These are phyloP conservation scores for Pouteria campechiana DNA, from an alignment of 179 eudicot genomes.

Conservation along the genomic window DNA sequence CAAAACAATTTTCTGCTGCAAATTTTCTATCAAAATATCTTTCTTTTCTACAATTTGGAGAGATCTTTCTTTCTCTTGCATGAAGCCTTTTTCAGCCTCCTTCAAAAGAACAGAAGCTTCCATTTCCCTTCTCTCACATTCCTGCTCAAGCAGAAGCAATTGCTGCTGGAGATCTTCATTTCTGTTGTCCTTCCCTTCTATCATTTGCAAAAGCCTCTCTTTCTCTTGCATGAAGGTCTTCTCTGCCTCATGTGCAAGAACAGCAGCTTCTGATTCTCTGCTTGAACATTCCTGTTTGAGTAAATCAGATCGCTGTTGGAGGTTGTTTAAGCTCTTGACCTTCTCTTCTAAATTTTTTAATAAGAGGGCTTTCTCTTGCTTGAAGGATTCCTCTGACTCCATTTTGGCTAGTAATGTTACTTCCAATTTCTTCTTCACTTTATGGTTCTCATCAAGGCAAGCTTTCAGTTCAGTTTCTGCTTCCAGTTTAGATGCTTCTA, in stretches of 20 bases:
- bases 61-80: constrained; percentile 17
- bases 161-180: constrained; percentile 20
- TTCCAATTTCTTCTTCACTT: constrained; percentile 22
- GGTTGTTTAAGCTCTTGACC: constrained; percentile 1
- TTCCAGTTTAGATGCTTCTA: constrained; percentile 31
- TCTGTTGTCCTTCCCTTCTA: constrained; percentile 27
- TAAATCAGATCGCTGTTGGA: constrained; percentile 10
- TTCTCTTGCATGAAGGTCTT: constrained; percentile 18
- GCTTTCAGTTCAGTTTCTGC: constrained; percentile 34
- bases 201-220: constrained; percentile 13
- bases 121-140: constrained; percentile 19
- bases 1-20: constrained; percentile 9
- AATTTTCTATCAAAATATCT: constrained; percentile 9
- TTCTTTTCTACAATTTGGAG: constrained; percentile 18
- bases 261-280: constrained; percentile 47
- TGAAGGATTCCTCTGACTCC: constrained; percentile 11
- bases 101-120: too few relatives aligned
- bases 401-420: constrained; percentile 10
- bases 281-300: constrained; percentile 34
- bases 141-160: constrained; percentile 18
- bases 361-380: too few relatives aligned
- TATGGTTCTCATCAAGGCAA: constrained; percentile 38
- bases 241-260: constrained; percentile 49
- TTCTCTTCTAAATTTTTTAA: too few relatives aligned
- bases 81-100: constrained; percentile 7